Evolutionary conservation across 495 filamentous ascomycete genomes (phyloP), one percentile per base, ranked within the genome.

Genomic region (Aspergillus incahuasiensis): DNA sequence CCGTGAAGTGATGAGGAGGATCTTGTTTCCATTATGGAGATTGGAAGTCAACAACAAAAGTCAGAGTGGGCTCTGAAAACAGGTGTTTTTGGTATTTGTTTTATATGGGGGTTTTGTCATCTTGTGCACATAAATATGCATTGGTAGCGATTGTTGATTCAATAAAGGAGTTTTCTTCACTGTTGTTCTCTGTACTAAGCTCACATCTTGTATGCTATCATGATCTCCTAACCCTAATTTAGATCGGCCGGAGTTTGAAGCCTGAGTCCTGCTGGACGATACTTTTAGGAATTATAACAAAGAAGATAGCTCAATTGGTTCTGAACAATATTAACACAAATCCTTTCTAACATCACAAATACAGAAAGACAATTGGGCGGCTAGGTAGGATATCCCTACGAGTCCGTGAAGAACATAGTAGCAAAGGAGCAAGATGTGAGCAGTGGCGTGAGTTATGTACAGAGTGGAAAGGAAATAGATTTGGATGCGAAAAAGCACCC

Each of bases 351-450:
- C 42, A 60, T 53, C 58, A 56, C 53, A 49, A 38, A 13, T 45
- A 50, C 25, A 56, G 60, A 65, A 64, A 61, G 58, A 68, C 67
- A 68, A 60, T 58, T 59, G 60, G 64, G 64, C 52, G 59, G 62
- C 38, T 66, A 60, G 55, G 64, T 52, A 58, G 65, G 16, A 35
- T 8, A 60, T 62, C 57, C 64, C 60, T 59, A 57, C 43, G 53
- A 50, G 65, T 61, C 60, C 63, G 66, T 69, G 68, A 63, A 67
- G 63, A 73, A 74, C 70, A 71, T 61, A 61, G 64, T 60, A 66
- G 66, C 55, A 66, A 56, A 58, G 44, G n/a, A 55, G 58, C 46
- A 50, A 42, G 38, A 22, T 42, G 38, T 32, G 19, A n/a, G 45
- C 54, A 59, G 59, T 58, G 57, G 59, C 32, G 12, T 35, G 32